Evolutionary conservation across 1,284 basidiomycete genomes (phyloP), one percentile per base, ranked within the genome.

Genomic region (Trametes hirsuta): DNA sequence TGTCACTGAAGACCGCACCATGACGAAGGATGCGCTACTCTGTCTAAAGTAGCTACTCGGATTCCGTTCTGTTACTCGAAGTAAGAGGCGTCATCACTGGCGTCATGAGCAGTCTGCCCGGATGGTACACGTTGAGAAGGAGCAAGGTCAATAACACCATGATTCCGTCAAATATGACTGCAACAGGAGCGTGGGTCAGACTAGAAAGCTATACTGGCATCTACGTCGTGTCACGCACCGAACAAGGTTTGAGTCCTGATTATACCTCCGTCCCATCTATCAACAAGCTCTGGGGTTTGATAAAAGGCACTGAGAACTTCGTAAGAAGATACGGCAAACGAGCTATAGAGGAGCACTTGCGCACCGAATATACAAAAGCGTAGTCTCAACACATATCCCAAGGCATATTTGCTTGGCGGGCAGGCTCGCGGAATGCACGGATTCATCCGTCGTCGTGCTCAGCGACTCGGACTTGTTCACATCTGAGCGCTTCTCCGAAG

Each of bases 61-160:
- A 18, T 18, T 18, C 18, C 18, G 18, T 18, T 18, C 18, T 18
- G 18, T 18, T 18, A 18, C 18, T 18, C 18, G 18, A 18, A 18
- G 18, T 18, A 18, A 18, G 18, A 18, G 18, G 18, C 18, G 18
- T 18, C 18, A 18, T 18, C 18, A 18, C 18, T 18, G 18, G 18
- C 34, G 24, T 37, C 18, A 8, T n/a, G 24, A 84, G 70, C 18
- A 84, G 74, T 45, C 74, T 71, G 0, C 81, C 78, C 0, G 85
- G 85, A 66, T 86, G 80, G 41, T 81, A 69, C 58, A 85, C 61
- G 68, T 85, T 86, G 58, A 85, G 74, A 2, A 78, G 77, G 53
- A 73, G 79, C 24, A 83, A 81, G 0, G 84, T 83, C 5, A 86
- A 73, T 1, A 79, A 69, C 62, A 89, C 79, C 78, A 86, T 85